A percentile compares a stretch with the other conserved stretches of the same genome.
Conservation (phyloP, 2,329 filamentous ascomycete genomes). For the Macrophomina tecta region DNA sequence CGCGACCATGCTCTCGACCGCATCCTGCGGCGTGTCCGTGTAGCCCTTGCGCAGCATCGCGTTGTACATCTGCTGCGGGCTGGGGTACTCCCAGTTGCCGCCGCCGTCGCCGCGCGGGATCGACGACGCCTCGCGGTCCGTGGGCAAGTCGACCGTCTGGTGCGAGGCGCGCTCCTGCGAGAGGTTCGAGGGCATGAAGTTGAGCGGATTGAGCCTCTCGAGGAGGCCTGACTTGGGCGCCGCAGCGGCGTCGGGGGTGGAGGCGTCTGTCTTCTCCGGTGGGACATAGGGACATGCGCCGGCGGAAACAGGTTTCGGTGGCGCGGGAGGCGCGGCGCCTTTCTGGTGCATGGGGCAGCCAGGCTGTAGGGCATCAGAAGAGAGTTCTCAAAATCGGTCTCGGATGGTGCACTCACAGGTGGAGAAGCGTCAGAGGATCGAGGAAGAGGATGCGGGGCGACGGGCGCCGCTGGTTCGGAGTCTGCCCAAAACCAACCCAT, state of each 20-base stretch:
- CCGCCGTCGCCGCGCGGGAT: slow-evolving; percentile 83
- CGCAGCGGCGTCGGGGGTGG: slow-evolving; percentile 43
- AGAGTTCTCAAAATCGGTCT: slow-evolving; percentile 32
- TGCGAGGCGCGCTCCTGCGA: slow-evolving; percentile 78
- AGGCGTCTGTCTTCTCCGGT: slow-evolving; percentile 19
- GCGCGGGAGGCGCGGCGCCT: slow-evolving; percentile 38
- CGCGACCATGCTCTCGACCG: slow-evolving; percentile 95
- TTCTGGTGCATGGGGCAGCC: slow-evolving; percentile 71
- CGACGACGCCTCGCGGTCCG: slow-evolving; percentile 81
- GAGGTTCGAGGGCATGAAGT: slow-evolving; percentile 92
- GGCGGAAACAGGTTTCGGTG: slow-evolving; percentile 38
- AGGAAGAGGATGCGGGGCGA: slow-evolving; percentile 57
- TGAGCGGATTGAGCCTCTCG: slow-evolving; percentile 77
- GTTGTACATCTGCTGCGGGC: slow-evolving; percentile 99
- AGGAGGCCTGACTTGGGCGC: slow-evolving; percentile 56
- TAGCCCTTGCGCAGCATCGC: slow-evolving; percentile 95
- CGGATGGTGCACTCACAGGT: slow-evolving; percentile 56
- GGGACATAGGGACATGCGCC: slow-evolving; percentile 53
- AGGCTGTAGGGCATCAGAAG: slow-evolving; percentile 53
- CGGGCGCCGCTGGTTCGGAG: slow-evolving; percentile 45
- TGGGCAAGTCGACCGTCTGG: slow-evolving; percentile 76
- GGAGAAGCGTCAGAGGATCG: slow-evolving; percentile 54
- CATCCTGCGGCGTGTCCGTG: slow-evolving; percentile 89
- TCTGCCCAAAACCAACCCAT: slow-evolving; percentile 80
- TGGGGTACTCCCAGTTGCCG: slow-evolving; percentile 95